Conservation (phyloP, 176 grass and related monocot species). For the Bromus sterilis region DNA sequence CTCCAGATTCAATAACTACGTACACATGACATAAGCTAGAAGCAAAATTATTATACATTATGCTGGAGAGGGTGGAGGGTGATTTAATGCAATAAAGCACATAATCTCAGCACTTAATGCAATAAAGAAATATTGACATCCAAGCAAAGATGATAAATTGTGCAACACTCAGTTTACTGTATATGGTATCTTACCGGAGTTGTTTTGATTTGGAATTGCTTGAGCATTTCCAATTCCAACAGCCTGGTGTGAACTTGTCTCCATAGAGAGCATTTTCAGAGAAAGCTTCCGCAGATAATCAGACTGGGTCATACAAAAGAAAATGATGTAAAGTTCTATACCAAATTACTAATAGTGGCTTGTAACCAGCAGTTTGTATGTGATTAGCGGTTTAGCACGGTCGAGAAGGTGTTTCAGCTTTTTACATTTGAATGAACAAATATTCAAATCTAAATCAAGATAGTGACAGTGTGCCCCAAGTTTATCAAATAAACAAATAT, state of each 20-base stretch:
- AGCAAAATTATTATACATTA: not conserved
- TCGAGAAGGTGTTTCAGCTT: not conserved
- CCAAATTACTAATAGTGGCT: not conserved
- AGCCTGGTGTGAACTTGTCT: conserved; percentile 52
- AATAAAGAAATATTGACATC: not conserved
- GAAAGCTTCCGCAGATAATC: conserved; percentile 88
- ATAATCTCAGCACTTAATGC: not conserved
- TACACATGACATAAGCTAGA: not conserved
- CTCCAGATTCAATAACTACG: not conserved
- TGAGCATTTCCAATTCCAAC: conserved; percentile 33
- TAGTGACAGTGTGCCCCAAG: not conserved
- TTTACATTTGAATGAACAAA: conserved; percentile 4
- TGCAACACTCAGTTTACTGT: not conserved
- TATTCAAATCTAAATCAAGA: not conserved
- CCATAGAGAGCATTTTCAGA: conserved; percentile 77
- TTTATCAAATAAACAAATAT: not conserved
- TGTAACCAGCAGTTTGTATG: not conserved
- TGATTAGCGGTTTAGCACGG: not conserved
- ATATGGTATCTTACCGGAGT: conserved; percentile 33
- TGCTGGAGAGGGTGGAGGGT: not conserved
- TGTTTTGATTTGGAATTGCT: conserved; percentile 47
- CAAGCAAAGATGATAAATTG: not conserved
- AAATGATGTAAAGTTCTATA: not conserved
- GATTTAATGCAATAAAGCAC: not conserved
- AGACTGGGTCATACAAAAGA: conserved; percentile 36